Evolutionary conservation across 306 rosid species (phyloP), one percentile per base, ranked within the genome.

Genomic region (Quercus bicolor): DNA sequence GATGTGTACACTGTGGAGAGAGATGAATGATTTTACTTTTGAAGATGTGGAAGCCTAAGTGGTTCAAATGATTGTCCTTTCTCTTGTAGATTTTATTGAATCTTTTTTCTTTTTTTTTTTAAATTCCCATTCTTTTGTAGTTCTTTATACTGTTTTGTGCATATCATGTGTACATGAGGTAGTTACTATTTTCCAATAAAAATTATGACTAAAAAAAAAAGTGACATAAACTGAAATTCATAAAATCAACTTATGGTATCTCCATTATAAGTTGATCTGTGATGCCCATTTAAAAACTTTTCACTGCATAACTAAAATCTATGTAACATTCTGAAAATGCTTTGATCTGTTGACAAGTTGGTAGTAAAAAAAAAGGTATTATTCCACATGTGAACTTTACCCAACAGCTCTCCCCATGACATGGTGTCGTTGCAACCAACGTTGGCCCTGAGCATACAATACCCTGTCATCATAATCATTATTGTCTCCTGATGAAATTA

Each of bases 381-480:
- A 56, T 62, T 26, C 10, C 12, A 18, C 54, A 68, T 12, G 51
- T 10, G 5, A 21, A 56, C 33, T 81, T 66, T 88, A 89, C 98
- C 97, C 98, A 0, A 83, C 85, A 60, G 91, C 98, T 87, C 89
- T 88, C 65, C 97, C 97, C 83, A 90, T 85, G 26, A 90, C 80
- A 84, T 94, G 94, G 53, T 89, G 90, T 23, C 68, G 75, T 62
- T 89, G 86, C 86, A 94, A 43, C 97, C 97, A 90, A 43, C 56
- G 69, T 84, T 92, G 98, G 72, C 89, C 85, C 12, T 65, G 81
- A 54, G 92, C 90, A 82, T 92, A 92, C 69, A 94, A 76, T 18
- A 19, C 14, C 73, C 81, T 88, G 80, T 94, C 98, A 69, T 94
- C 98, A 0, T 1, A 1, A 0, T 0, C 0, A 55, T 94, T 94